Base-by-base conservation (phyloP, 2,329 filamentous ascomycete genomes). In the Penicillium sclerotigenum region DNA sequence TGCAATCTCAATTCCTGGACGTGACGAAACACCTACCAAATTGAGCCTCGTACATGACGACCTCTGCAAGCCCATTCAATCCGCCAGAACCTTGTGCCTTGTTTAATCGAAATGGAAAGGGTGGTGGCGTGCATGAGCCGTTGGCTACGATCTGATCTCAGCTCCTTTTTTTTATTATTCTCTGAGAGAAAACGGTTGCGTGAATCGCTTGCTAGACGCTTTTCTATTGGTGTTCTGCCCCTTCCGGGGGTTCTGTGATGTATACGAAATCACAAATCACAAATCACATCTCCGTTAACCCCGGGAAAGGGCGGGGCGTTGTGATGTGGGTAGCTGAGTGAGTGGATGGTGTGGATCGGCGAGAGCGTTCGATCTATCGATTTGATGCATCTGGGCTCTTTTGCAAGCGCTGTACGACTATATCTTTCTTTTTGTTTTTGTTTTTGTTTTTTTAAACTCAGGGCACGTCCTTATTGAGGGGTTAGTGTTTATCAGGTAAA, bases 51-150 rank as follows among this genome's bases (percentile, higher is more conserved):
- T 45, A 52, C 48, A 52, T 45, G 2, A 24, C 13, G 8, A 7
- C 14, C 13, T 33, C 14, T n/a, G 43, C 43, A 46, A 22, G 43
- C 43, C 18, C 43, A 11, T 46, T 5, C 28, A 34, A 46, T 46
- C 13, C 18, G 7, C 18, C 22, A 5, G 29, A 24, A n/a, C 29
- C 5, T 24, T 33, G 43, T 33, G 14, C 20, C n/a, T 31, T 45
- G 42, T 31, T 13, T 13, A 2, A 33, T 24, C 1, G 24, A 13
- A 33, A 46, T 43, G 20, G 20, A 22, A 22, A 34, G 14, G 8
- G 5, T 45, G 22, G 50, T 54, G 52, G 52, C 52, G 24, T 45
- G 52, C 46, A 54, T 50, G 43, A 43, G 52, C 52, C 52, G 52
- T 54, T 54, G 38, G 22, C 22, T 16, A 26, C 16, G 46, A 42